Percentiles rank a stretch among this genome's conserved stretches.
Evolutionary conservation across 2,329 filamentous ascomycete genomes (phyloP).

Genomic region (Beauveria varroae): DNA sequence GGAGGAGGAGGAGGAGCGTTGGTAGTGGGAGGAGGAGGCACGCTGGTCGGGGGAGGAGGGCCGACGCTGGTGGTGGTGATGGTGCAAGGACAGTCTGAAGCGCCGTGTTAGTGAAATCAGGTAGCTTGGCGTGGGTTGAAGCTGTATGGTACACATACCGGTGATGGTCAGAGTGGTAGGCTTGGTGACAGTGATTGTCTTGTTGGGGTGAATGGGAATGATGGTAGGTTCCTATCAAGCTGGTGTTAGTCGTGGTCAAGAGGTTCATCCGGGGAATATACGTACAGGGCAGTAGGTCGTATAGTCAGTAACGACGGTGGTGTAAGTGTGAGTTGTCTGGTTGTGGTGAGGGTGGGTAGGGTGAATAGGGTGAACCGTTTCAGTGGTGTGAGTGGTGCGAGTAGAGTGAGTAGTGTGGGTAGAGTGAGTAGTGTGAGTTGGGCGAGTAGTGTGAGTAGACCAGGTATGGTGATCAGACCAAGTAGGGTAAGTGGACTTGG

Average conservation of each 20-base stretch:
- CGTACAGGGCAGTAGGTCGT: slow-evolving; percentile 38
- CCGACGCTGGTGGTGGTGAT: slow-evolving; percentile 25
- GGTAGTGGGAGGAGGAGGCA: slow-evolving; percentile 11
- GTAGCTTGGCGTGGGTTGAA: not conserved
- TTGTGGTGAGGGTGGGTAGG: too few relatives aligned
- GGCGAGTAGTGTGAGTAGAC: too few relatives aligned
- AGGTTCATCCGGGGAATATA: slow-evolving; percentile 3
- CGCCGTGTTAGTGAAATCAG: slow-evolving; percentile 16
- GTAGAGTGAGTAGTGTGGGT: too few relatives aligned
- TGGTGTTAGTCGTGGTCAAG: slow-evolving; percentile 12
- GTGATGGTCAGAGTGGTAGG: slow-evolving; percentile 37
- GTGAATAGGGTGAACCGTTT: too few relatives aligned
- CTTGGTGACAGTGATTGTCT: slow-evolving; percentile 37
- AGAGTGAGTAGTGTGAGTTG: too few relatives aligned
- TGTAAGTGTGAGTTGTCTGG: not conserved
- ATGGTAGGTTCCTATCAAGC: slow-evolving; percentile 27
- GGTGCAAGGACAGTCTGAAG: slow-evolving; percentile 40
- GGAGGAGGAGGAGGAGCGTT: slow-evolving; percentile 1
- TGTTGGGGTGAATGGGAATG: slow-evolving; percentile 28
- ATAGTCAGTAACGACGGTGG: slow-evolving; percentile 24
- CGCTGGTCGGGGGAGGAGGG: slow-evolving; percentile 6
- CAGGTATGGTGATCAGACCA: too few relatives aligned
- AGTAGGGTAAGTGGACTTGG: too few relatives aligned
- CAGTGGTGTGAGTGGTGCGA: too few relatives aligned
- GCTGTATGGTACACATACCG: slow-evolving; percentile 24